Evolutionary conservation across 1,284 basidiomycete genomes (phyloP).

Genomic region (Trichosporon sp.): DNA sequence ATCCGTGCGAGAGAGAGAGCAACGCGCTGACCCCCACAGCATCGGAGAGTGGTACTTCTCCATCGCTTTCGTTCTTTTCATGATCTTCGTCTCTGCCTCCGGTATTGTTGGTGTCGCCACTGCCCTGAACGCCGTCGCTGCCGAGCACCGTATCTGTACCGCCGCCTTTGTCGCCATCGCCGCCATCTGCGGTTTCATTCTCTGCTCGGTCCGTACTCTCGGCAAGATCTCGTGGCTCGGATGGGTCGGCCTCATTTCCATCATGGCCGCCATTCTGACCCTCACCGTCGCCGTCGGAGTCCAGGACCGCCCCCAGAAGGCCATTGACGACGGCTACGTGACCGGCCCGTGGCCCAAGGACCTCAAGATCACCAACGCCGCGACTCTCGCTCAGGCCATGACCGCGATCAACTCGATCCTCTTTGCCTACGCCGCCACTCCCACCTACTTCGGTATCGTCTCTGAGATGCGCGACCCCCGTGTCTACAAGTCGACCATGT

Average conservation of each 20-base stretch:
- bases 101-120: constrained; percentile 42
- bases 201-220: constrained; percentile 43
- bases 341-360: constrained; percentile 30
- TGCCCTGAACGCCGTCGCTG: constrained; percentile 47
- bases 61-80: constrained; percentile 24
- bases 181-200: constrained; percentile 27
- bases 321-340: constrained; percentile 21
- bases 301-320: constrained; percentile 38
- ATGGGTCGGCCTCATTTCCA: constrained; percentile 37
- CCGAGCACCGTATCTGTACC: constrained; percentile 43
- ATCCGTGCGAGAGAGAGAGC: background rate
- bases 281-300: constrained; percentile 48
- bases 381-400: constrained; percentile 40
- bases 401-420: constrained; percentile 40
- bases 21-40: background rate
- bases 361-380: constrained; percentile 21
- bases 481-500: constrained; percentile 28
- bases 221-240: constrained; percentile 45
- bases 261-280: constrained; percentile 42
- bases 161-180: constrained; percentile 42
- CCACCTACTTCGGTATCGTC: constrained; percentile 23
- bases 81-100: constrained; percentile 26
- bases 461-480: constrained; percentile 38
- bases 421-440: constrained; percentile 41
- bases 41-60: constrained; percentile 17